phyloP scores from a whole-genome alignment of 495 filamentous ascomycete genomes.

The Pyronema domesticum region DNA sequence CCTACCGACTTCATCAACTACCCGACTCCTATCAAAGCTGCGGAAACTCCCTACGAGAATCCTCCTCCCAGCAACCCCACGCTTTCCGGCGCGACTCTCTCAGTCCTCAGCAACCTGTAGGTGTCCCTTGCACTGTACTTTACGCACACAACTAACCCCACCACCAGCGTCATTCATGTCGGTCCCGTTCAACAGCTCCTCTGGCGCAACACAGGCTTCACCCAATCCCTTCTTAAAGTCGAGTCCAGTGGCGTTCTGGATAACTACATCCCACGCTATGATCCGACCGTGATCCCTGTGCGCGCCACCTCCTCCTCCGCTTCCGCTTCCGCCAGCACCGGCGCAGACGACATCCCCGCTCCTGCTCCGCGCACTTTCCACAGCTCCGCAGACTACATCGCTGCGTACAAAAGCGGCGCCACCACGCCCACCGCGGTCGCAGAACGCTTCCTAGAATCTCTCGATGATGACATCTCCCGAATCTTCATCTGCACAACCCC shows the following conservation, averaged over 20 bases:
- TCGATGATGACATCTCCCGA: conserved; percentile 48
- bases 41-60: conserved; percentile 29
- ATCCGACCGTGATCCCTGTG: conserved; percentile 66
- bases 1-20: conserved; percentile 10
- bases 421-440: conserved; percentile 54
- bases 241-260: conserved; percentile 29
- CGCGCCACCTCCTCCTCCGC: conserved; percentile 15
- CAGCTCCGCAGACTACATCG: conserved; percentile 60
- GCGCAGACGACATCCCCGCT: conserved; percentile 17
- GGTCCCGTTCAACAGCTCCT: conserved; percentile 39
- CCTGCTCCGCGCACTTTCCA: conserved; percentile 33
- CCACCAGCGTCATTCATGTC: conserved; percentile 36
- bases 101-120: conserved; percentile 35
- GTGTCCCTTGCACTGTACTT: conserved; percentile 3
- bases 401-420: conserved; percentile 46
- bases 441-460: conserved; percentile 49
- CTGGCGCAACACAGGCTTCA: conserved; percentile 65
- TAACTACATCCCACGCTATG: conserved; percentile 45
- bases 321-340: conserved; percentile 22
- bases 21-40: conserved; percentile 12
- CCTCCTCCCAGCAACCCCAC: conserved; percentile 36
- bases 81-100: conserved; percentile 34
- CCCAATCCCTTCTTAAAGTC: conserved; percentile 35
- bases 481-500: conserved; percentile 49
- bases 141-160: not conserved